phyloP scores from a whole-genome alignment of 192 early-diverging fungal species.

The Backusella australiensis region DNA sequence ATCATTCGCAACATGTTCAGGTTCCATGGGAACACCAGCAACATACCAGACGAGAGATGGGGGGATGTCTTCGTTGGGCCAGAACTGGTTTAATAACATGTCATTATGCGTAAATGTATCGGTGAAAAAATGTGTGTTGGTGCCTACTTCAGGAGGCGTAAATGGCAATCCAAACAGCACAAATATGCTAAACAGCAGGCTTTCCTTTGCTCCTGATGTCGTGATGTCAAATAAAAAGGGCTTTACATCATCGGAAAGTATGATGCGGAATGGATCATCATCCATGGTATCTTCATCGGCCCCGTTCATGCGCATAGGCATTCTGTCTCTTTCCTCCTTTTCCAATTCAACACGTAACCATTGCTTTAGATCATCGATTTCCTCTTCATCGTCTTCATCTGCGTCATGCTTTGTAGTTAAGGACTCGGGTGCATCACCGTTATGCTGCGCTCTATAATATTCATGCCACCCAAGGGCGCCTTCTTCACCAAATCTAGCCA shows the following conservation, averaged over 20 bases:
- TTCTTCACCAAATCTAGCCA: constrained; percentile 53
- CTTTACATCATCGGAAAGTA: constrained; percentile 53
- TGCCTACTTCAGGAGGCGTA: constrained; percentile 36
- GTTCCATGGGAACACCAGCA: constrained; percentile 35
- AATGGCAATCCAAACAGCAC: constrained; percentile 47
- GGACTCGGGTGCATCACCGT: constrained; percentile 3
- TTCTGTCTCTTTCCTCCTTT: constrained; percentile 19
- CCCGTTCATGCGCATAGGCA: constrained; percentile 10
- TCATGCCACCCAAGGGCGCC: constrained; percentile 50
- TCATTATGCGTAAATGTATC: constrained; percentile 41
- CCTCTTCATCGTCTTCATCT: constrained; percentile 22
- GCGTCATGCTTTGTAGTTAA: neutral
- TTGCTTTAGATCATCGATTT: neutral
- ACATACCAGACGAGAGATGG: constrained; percentile 20
- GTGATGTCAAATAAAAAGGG: constrained; percentile 42
- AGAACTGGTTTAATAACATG: constrained; percentile 19
- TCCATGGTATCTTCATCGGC: constrained; percentile 21
- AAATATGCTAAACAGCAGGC: constrained; percentile 50
- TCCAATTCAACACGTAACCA: constrained; percentile 36
- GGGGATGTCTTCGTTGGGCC: constrained; percentile 9
- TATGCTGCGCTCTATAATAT: constrained; percentile 30
- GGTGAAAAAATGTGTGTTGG: constrained; percentile 37
- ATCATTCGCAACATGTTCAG: neutral
- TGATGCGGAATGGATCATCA: constrained; percentile 51
- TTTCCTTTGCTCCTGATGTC: constrained; percentile 35